Evolutionary conservation across 164 flowering plant genomes (phyloP).

Genomic region (Vitis vinifera): DNA sequence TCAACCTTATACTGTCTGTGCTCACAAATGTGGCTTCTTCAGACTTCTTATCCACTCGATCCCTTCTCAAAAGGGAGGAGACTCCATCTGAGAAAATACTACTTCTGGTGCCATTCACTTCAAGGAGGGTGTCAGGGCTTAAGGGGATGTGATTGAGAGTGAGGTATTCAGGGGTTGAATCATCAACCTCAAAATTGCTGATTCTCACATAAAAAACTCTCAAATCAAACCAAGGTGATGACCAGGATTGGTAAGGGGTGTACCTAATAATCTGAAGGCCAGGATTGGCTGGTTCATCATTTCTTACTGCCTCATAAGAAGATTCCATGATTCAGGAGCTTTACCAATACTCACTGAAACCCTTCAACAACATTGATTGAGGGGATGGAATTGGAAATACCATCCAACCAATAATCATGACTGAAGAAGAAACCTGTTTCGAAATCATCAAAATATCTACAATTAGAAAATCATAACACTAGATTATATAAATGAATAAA

Average conservation of each 20-base stretch:
- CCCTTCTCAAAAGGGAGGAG: slow-evolving; percentile 61
- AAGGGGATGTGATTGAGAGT: slow-evolving; percentile 74
- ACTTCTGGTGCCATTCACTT: slow-evolving; percentile 68
- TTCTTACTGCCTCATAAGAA: slow-evolving; percentile 22
- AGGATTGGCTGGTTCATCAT: slow-evolving; percentile 24
- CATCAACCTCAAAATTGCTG: slow-evolving; percentile 64
- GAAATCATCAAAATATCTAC: neutral
- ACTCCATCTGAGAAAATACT: slow-evolving; percentile 60
- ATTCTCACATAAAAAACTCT: slow-evolving; percentile 82
- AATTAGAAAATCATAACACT: neutral
- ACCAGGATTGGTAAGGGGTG: slow-evolving; percentile 29
- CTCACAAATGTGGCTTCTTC: slow-evolving; percentile 82
- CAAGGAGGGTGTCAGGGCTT: slow-evolving; percentile 64
- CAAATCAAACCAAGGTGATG: slow-evolving; percentile 71
- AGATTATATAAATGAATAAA: neutral
- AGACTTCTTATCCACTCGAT: slow-evolving; percentile 69
- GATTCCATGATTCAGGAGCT: slow-evolving; percentile 35
- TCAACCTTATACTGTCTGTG: slow-evolving; percentile 73
- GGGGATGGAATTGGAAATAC: neutral
- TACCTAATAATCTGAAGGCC: slow-evolving; percentile 43
- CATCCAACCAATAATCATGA: neutral
- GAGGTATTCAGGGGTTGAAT: slow-evolving; percentile 66
- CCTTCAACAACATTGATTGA: slow-evolving; percentile 16
- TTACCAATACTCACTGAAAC: slow-evolving; percentile 16
- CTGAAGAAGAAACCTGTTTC: slow-evolving; percentile 19